Evolutionary conservation across 495 filamentous ascomycete genomes (phyloP).

Genomic region (Chaetomium tenue): DNA sequence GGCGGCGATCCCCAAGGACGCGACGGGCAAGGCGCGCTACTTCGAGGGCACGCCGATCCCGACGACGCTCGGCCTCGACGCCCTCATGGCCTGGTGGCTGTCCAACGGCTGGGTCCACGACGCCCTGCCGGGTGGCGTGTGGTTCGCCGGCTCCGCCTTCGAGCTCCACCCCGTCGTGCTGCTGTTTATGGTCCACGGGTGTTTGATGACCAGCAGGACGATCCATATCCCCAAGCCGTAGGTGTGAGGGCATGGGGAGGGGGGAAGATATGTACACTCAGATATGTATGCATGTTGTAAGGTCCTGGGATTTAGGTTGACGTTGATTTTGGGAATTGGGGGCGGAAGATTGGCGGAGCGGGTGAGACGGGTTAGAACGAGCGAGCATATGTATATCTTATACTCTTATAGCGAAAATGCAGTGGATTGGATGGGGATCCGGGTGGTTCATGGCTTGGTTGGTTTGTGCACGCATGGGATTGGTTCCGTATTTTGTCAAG

Average conservation of each 20-base stretch:
- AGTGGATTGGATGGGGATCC: not conserved
- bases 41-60: constrained; percentile 98
- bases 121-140: constrained; percentile 66
- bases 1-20: constrained; percentile 81
- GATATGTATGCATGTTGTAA: not conserved
- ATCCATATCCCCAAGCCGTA: constrained; percentile 96
- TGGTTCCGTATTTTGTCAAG: not conserved
- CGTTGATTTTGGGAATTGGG: not conserved
- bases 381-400: constrained; percentile 5
- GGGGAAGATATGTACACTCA: not conserved
- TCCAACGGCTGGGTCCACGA: constrained; percentile 75
- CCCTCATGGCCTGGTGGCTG: constrained; percentile 87
- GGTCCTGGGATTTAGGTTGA: not conserved
- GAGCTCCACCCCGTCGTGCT: constrained; percentile 86
- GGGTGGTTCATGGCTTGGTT: not conserved
- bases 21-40: constrained; percentile 82
- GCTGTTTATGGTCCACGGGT: constrained; percentile 81
- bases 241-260: not conserved
- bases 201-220: constrained; percentile 89
- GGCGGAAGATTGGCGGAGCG: not conserved
- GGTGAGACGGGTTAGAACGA: not conserved
- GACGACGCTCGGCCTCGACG: constrained; percentile 75
- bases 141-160: constrained; percentile 61
- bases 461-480: not conserved
- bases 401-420: not conserved